phyloP scores from a whole-genome alignment of 73 alveolate genomes.

The Durusdinium trenchii region DNA sequence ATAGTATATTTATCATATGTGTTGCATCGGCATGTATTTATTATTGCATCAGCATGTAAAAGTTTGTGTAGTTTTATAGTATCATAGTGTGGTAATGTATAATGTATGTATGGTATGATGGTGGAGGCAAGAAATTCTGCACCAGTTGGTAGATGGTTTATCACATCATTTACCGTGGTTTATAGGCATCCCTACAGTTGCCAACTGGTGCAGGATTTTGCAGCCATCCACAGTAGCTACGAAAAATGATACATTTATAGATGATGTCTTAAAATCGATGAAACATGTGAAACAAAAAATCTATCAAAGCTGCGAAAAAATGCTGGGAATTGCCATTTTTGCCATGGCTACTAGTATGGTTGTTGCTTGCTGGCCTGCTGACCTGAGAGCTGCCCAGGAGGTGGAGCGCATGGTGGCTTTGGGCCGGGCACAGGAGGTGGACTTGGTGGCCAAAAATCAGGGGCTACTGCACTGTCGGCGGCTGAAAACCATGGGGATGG shows the following conservation, averaged over 20 bases:
- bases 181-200: too few relatives aligned
- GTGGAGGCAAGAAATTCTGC: too few relatives aligned
- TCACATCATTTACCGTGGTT: too few relatives aligned
- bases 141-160: too few relatives aligned
- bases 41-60: too few relatives aligned
- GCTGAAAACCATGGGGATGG: not conserved
- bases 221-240: too few relatives aligned
- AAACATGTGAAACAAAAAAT: not conserved
- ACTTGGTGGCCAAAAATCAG: conserved; percentile 49
- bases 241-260: not conserved
- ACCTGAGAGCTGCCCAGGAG: conserved; percentile 33
- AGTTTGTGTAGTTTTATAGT: too few relatives aligned
- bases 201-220: too few relatives aligned
- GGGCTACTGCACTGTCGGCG: conserved; percentile 34
- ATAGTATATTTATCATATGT: too few relatives aligned
- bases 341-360: not conserved
- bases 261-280: not conserved
- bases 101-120: too few relatives aligned
- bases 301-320: not conserved
- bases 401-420: conserved; percentile 65
- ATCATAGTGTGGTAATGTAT: too few relatives aligned
- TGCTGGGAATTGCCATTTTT: not conserved
- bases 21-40: too few relatives aligned
- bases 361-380: not conserved
- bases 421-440: conserved; percentile 91